Base-by-base conservation (phyloP, 768 basidiomycete genomes). In the Gloeophyllum trabeum region DNA sequence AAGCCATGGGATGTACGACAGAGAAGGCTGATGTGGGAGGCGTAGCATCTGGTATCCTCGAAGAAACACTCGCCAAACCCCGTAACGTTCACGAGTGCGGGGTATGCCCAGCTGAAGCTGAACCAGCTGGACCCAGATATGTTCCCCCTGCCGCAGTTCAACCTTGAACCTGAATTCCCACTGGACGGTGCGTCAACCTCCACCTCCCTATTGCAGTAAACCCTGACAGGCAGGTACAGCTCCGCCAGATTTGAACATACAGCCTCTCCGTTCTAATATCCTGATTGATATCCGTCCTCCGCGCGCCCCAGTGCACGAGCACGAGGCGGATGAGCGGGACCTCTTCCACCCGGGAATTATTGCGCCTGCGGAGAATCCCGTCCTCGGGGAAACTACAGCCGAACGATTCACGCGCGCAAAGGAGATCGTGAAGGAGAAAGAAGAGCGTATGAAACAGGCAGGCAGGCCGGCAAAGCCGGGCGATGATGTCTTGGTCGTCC, bases 21-120 rank as follows among this genome's bases (percentile, higher is more conserved):
- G n/a, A n/a, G n/a, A n/a, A 22, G 26, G 45, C 28, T 46, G 4
- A 41, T 43, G 2, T 41, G 39, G 28, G 10, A 32, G 36, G 41
- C 14, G 3, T 52, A 94, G 87, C 90, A 96, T 50, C 48, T 88
- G 3, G 63, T 96, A 18, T 71, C 87, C 5, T 80, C 86, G 5
- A 67, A 72, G 22, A 69, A 75, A 46, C 64, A 81, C 44, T 62
- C 64, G 30, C 58, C 75, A 1, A 75, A 92, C 54, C 75, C 72
- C 1, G 65, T 89, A 16, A 79, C 79, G 7, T 93, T 88, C 54
- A 81, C 78, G 2, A 79, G 78, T 24, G 73, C 79, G 2, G 81
- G 81, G 5, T 75, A 75, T 48, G 76, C 76, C 47, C 82, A 87
- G 46, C 68, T 88, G 16, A 72, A 78, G 39, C 66, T 97, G 13